Evolutionary conservation across 805 yeast species (phyloP), one percentile per base, ranked within the genome.

Genomic region (Cyberlindnera mrakii): DNA sequence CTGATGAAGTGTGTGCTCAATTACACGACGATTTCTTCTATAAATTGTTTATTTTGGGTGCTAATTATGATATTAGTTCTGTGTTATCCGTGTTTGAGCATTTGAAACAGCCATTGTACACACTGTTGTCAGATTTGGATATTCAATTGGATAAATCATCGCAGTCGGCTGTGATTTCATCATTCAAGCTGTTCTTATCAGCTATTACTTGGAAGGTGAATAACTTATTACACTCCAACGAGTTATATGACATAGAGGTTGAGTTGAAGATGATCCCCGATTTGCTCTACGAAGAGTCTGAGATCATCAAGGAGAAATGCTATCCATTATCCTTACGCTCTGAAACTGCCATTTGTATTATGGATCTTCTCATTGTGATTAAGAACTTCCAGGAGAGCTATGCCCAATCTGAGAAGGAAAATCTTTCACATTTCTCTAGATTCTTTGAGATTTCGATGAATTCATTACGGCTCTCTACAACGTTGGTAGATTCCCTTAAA

Each of bases 321-420:
- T 33, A 46, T 3, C 36, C 48, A n/a, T 30, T 43, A 3, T 27
- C 40, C 7, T 42, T 60, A 11, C 60, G 58, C 30, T 42, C 55
- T 3, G 42, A 50, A 8, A 39, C 55, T 31, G 47, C 62, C 1
- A 23, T 54, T 16, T 44, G 51, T n/a, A 45, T 60, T 13, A 45
- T 64, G 27, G 60, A 54, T 30, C 43, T 56, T 7, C 46, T 60
- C 25, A 49, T 49, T 1, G 38, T 53, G 16, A 45, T 55, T 31
- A 52, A 52, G 37, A 65, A 65, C 20, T 51, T 58, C 15, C 64
- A 65, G 42, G 50, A 45, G 19, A 61, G 62, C 30, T 67, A 73
- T 44, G 58, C 65, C 19, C 51, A 46, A 20, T 68, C 68, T 38
- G 68, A 65, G 44, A 60, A 59, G 37, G 37, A 51, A 6, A 60